Evolutionary conservation across 2,329 filamentous ascomycete genomes (phyloP), one percentile per base, ranked within the genome.

Genomic region (Fusarium palustre): DNA sequence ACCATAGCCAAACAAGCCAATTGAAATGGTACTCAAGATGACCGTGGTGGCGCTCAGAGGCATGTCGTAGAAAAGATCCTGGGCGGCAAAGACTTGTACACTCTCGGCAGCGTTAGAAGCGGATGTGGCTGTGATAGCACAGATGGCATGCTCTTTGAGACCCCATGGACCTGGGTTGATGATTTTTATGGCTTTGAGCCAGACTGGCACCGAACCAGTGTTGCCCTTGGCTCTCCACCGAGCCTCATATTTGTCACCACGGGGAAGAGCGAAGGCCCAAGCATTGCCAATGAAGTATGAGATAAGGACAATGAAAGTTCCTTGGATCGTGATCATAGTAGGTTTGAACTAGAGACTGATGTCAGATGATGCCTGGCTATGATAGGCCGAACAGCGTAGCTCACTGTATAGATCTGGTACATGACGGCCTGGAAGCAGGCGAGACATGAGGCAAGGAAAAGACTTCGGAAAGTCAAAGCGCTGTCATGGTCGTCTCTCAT

Each of bases 291-390:
- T 50, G 49, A 88, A 87, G 75, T 87, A 87, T 15, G 84, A 83
- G 46, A 88, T 86, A 41, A 88, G 81, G 7, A 87, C 85, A 53
- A 87, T 86, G 56, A 87, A 88, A 0, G 85, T 87, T 38, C 85
- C 85, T 18, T 80, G 79, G 20, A 87, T 84, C 5, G 78, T 79
- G 36, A 84, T 73, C 1, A 38, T 4, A 1, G 85, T 87, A 0
- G 85, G 85, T 80, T 87, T 87, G 74, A 85, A 87, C 83, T 86
- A 42, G 15, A 34, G 10, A 3, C 7, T 47, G 4, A 11, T 20
- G 28, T 73, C 18, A 71, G 66, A 22, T 7, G 7, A 5, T 15
- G 8, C 10, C 2, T 6, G 10, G 9, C 9, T 56, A 15, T 22
- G 13, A 7, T 3, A 13, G 7, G n/a, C 3, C 8, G 22, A 9